Conservation (phyloP, 352 stramenopile species). For the Globisporangium lucens region DNA sequence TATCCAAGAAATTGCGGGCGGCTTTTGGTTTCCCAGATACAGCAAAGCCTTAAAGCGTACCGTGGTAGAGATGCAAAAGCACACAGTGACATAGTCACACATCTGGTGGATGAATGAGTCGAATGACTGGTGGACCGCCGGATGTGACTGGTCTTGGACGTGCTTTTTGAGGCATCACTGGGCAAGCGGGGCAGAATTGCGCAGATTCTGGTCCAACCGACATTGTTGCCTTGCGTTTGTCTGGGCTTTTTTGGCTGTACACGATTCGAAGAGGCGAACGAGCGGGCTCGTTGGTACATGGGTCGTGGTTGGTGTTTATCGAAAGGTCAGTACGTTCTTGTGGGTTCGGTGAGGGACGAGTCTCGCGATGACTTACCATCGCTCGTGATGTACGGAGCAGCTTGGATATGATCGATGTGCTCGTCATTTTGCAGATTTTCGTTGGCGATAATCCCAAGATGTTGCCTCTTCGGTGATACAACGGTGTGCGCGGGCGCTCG, state of each 20-base stretch:
- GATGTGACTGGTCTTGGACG: slow-evolving; percentile 35
- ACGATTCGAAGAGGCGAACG: slow-evolving; percentile 18
- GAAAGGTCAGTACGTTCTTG: not conserved
- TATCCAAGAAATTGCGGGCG: slow-evolving; percentile 21
- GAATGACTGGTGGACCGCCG: slow-evolving; percentile 38
- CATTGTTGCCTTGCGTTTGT: not conserved
- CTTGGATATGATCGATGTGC: slow-evolving; percentile 55
- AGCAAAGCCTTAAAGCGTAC: not conserved
- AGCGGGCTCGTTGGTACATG: not conserved
- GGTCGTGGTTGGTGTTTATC: not conserved
- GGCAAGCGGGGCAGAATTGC: slow-evolving; percentile 11
- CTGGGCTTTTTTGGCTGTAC: slow-evolving; percentile 13
- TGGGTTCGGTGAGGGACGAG: not conserved
- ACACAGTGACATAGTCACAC: not conserved
- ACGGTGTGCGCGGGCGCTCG: slow-evolving; percentile 26
- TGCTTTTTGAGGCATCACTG: slow-evolving; percentile 7
- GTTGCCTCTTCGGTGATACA: slow-evolving; percentile 58
- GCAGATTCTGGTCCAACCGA: not conserved
- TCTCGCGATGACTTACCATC: slow-evolving; percentile 25
- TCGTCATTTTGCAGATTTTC: slow-evolving; percentile 66
- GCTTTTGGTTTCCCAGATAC: slow-evolving; percentile 36
- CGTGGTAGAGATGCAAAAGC: not conserved
- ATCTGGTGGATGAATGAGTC: slow-evolving; percentile 35
- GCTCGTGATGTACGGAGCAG: slow-evolving; percentile 48
- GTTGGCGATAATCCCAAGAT: slow-evolving; percentile 35